Evolutionary conservation across 2,329 filamentous ascomycete species (phyloP).

Genomic region (Cercospora citrullina): DNA sequence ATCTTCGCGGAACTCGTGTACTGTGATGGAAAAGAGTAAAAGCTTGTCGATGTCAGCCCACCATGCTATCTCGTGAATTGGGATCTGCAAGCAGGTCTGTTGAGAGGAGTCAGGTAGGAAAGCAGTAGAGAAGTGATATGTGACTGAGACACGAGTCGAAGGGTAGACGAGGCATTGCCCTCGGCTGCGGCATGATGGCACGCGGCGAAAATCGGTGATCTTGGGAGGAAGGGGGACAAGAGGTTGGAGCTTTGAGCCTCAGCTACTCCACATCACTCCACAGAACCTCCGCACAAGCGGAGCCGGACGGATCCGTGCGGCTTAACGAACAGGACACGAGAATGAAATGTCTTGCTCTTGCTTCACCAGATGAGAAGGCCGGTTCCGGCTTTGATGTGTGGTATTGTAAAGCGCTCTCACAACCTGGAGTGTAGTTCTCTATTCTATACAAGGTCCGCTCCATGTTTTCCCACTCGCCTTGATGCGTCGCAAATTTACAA

Average conservation of each 20-base stretch:
- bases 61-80: conserved; percentile 4
- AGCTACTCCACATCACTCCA: background rate
- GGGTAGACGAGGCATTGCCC: conserved; percentile 8
- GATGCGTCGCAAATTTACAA: background rate
- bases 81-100: background rate
- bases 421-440: background rate
- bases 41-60: conserved; percentile 5
- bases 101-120: background rate
- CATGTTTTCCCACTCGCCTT: background rate
- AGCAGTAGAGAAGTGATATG: background rate
- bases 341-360: background rate
- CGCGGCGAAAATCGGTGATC: conserved; percentile 6
- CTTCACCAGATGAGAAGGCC: background rate
- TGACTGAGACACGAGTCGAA: background rate
- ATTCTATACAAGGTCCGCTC: background rate
- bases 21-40: background rate
- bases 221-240: conserved; percentile 4
- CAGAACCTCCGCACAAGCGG: background rate
- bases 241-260: conserved; percentile 8
- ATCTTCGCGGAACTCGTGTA: conserved; percentile 8
- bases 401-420: no score
- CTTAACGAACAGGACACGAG: background rate
- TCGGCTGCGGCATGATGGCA: conserved; percentile 5
- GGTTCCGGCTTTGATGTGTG: background rate
- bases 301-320: conserved; percentile 5